A percentile compares a stretch with the other conserved stretches of the same genome.
Conservation (phyloP, 495 filamentous ascomycete species). For the Talaromyces wortmannii region DNA sequence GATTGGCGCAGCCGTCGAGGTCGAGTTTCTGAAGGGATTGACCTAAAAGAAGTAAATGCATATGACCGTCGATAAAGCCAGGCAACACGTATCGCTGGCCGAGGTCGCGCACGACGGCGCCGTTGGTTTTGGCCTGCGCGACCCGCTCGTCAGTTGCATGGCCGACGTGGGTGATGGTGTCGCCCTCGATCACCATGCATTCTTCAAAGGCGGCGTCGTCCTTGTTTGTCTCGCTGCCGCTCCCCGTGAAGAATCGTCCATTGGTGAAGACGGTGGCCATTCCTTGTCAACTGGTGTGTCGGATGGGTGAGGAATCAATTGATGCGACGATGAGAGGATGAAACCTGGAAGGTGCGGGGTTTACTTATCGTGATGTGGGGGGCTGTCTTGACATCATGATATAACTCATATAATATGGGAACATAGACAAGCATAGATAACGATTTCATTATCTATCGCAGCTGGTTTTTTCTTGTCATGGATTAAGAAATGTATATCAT, state of each 20-base stretch:
- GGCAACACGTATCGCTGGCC: constrained; percentile 44
- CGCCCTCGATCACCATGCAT: constrained; percentile 29
- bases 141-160: constrained; percentile 21
- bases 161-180: constrained; percentile 36
- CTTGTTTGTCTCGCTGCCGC: constrained; percentile 13
- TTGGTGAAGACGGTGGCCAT: constrained; percentile 40
- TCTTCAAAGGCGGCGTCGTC: constrained; percentile 26
- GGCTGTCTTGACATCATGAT: too few relatives aligned
- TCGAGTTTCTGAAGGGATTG: constrained; percentile 51
- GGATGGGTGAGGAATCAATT: background rate
- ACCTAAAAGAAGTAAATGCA: constrained; percentile 55
- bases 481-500: too few relatives aligned
- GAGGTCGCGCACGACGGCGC: constrained; percentile 34
- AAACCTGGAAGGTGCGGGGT: too few relatives aligned
- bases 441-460: too few relatives aligned
- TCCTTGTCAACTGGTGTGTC: background rate
- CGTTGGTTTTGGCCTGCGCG: constrained; percentile 16
- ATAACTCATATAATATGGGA: too few relatives aligned
- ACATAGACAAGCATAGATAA: too few relatives aligned
- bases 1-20: constrained; percentile 44
- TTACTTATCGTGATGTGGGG: too few relatives aligned
- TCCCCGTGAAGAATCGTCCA: constrained; percentile 33
- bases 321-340: background rate
- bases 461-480: too few relatives aligned
- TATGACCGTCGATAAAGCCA: constrained; percentile 60